Conservation (phyloP, 2,329 filamentous ascomycete species). For the Calonectria pseudoturangicola region DNA sequence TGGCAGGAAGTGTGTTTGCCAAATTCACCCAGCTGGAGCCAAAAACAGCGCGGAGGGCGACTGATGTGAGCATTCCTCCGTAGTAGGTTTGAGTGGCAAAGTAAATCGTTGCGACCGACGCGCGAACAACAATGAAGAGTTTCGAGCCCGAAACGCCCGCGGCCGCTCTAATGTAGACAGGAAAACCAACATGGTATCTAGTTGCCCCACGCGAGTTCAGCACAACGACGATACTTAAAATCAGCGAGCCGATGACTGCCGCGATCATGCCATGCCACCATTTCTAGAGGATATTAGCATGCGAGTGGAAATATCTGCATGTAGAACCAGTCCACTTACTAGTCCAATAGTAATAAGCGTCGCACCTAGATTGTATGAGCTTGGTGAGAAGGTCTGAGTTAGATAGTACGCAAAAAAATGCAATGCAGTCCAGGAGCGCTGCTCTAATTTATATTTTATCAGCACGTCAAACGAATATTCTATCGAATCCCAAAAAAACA, state of each 20-base stretch:
- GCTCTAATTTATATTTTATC: not conserved
- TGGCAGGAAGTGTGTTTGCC: constrained; percentile 10
- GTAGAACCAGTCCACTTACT: not conserved
- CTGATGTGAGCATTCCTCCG: constrained; percentile 14
- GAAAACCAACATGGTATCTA: constrained; percentile 16
- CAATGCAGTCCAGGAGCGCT: constrained; percentile 8
- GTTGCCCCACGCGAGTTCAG: constrained; percentile 15
- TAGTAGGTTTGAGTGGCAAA: constrained; percentile 23
- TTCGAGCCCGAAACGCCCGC: constrained; percentile 1
- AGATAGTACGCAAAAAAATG: constrained; percentile 22
- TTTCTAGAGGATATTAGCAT: not conserved
- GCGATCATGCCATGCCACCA: constrained; percentile 22
- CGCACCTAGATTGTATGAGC: constrained; percentile 19
- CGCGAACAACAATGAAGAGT: constrained; percentile 9
- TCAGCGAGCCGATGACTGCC: constrained; percentile 8
- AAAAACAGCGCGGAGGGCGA: constrained; percentile 21
- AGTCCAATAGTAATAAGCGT: constrained; percentile 20
- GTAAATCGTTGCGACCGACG: constrained; percentile 9
- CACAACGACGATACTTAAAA: constrained; percentile 4
- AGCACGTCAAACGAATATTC: not conserved
- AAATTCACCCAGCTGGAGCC: constrained; percentile 11
- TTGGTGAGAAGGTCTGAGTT: constrained; percentile 15
- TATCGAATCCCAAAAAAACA: too few relatives aligned
- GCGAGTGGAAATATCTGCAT: not conserved
- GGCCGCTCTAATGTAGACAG: constrained; percentile 10